A percentile compares a stretch with the other conserved stretches of the same genome.
phyloP scores from a whole-genome alignment of 176 grass and related monocot genomes.

The Triticum dicoccoides region DNA sequence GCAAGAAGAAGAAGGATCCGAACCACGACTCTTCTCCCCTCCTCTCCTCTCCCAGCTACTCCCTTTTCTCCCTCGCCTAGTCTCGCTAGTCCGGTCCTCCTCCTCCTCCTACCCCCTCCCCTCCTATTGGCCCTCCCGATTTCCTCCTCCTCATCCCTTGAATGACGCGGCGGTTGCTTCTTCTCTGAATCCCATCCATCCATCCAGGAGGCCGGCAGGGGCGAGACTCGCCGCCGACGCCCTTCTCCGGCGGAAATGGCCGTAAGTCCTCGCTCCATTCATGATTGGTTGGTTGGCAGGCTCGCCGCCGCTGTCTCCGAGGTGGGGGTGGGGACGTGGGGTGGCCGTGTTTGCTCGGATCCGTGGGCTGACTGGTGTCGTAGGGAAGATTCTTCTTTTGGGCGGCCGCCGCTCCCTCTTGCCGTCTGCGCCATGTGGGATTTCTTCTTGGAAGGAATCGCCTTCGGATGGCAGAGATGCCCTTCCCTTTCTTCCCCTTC shows the following conservation, averaged over 20 bases:
- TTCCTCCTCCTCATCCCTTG: background rate
- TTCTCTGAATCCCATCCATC: constrained; percentile 27
- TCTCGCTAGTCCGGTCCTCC: constrained; percentile 29
- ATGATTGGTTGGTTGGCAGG: background rate
- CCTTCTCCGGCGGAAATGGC: constrained; percentile 45
- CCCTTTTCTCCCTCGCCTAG: constrained; percentile 8
- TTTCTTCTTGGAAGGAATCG: background rate
- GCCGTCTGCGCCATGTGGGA: constrained; percentile 2
- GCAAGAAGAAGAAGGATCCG: background rate
- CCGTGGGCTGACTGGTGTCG: background rate
- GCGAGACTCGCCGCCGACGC: constrained; percentile 2
- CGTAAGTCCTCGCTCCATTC: constrained; percentile 45
- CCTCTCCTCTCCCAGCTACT: background rate
- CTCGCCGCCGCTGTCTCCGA: background rate
- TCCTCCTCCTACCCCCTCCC: background rate
- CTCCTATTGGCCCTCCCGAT: background rate
- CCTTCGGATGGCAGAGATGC: background rate
- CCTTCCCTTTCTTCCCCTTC: constrained; percentile 24
- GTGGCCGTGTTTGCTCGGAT: constrained; percentile 4
- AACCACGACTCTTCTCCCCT: constrained; percentile 1
- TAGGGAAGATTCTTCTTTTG: background rate
- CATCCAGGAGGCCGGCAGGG: background rate
- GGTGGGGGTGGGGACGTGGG: background rate
- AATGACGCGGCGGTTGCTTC: background rate
- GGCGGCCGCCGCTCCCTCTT: no score